Evolutionary conservation across 2,329 filamentous ascomycete genomes (phyloP).

Genomic region (Hypoxylon sp.): DNA sequence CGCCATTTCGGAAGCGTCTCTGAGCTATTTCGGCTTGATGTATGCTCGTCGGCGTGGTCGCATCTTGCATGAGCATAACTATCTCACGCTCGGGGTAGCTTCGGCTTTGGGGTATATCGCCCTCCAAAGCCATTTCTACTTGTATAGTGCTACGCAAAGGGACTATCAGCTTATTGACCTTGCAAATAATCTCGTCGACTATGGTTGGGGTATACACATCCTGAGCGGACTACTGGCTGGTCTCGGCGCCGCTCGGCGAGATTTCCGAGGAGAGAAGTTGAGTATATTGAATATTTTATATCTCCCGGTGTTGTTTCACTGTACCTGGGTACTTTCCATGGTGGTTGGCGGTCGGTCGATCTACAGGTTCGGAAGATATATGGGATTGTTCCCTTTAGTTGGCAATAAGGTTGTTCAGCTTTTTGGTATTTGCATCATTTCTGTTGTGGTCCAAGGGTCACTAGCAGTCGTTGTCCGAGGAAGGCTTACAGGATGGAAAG

Average conservation of each 20-base stretch:
- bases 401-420: not conserved
- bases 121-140: constrained; percentile 43
- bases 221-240: constrained; percentile 40
- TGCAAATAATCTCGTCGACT: constrained; percentile 1
- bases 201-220: constrained; percentile 38
- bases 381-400: not conserved
- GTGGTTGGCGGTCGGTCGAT: not conserved
- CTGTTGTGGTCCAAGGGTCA: not conserved
- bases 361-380: not conserved
- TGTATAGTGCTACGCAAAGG: constrained; percentile 27
- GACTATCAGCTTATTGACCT: constrained; percentile 11
- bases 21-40: constrained; percentile 40
- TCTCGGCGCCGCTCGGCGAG: constrained; percentile 30
- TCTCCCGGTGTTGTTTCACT: constrained; percentile 42
- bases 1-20: constrained; percentile 39
- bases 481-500: not conserved
- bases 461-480: not conserved
- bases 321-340: constrained; percentile 37
- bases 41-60: constrained; percentile 40
- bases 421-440: not conserved
- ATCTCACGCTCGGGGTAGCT: constrained; percentile 31
- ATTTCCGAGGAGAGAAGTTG: constrained; percentile 29
- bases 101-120: constrained; percentile 44
- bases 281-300: constrained; percentile 28
- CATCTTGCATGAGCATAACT: constrained; percentile 29